phyloP scores from a whole-genome alignment of 257 asterid genomes.

The Cynanchum wilfordii region DNA sequence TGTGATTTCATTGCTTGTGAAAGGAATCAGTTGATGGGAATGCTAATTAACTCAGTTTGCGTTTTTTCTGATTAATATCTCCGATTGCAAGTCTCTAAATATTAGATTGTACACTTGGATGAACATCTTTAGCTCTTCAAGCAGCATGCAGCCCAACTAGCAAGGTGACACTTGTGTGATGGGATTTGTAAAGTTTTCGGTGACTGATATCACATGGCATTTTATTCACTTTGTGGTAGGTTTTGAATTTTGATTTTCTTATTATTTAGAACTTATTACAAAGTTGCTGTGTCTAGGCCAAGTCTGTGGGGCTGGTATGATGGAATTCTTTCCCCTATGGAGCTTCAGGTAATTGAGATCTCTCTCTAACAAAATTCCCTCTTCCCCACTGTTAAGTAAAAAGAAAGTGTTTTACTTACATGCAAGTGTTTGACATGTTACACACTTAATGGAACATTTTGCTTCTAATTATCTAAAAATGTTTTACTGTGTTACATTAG shows the following conservation, averaged over 20 bases:
- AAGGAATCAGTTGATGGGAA: not conserved
- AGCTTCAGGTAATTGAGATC: slow-evolving; percentile 15
- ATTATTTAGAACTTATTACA: slow-evolving; percentile 10
- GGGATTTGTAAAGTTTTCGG: not conserved
- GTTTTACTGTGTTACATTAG: too few species aligned
- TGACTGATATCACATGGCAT: not conserved
- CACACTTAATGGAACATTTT: too few species aligned
- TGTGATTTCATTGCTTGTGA: slow-evolving; percentile 5
- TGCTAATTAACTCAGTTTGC: not conserved
- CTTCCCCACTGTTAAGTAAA: too few species aligned
- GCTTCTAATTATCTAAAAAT: too few species aligned
- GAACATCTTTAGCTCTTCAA: slow-evolving; percentile 1
- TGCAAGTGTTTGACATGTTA: too few species aligned
- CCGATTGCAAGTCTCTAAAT: not conserved
- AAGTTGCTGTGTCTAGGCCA: not conserved
- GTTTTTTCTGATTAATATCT: not conserved
- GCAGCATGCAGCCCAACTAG: not conserved
- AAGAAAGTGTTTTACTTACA: too few species aligned
- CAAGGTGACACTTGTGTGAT: not conserved
- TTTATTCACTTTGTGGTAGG: slow-evolving; percentile 9
- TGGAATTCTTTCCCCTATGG: slow-evolving; percentile 4
- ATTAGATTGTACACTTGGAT: slow-evolving; percentile 10
- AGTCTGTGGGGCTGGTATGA: slow-evolving; percentile 2
- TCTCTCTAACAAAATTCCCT: not conserved
- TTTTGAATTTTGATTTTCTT: not conserved